Evolutionary conservation across 169 alveolate genomes (phyloP), one percentile per base, ranked within the genome.

Genomic region (Plasmodium ovale): DNA sequence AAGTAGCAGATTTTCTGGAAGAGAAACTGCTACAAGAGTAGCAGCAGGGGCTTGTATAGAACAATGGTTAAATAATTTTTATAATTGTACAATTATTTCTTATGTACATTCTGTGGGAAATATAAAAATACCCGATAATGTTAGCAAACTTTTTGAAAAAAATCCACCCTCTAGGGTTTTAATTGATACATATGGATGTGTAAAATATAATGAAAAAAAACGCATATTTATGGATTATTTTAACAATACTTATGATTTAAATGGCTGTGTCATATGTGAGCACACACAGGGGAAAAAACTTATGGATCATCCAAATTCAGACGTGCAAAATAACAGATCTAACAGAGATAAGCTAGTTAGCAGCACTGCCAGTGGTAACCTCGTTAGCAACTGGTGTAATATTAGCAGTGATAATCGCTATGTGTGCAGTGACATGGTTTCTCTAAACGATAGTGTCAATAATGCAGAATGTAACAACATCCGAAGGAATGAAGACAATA

Each of bases 31-130:
- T 5, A 73, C 73, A 35, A 44, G 72, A 37, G 87, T 73, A 12
- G 87, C 87, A 39, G 87, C 87, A 6, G 72, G 87, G 1, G 65
- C 87, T 58, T 73, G 87, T 42, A 73, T 73, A 23, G 87, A 59
- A 31, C 72, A 73, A 33, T 73, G 87, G 72, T 10, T 73, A 19
- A 12, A 58, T 3, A 73, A 16, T 58, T 73, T 19, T 58, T 73
- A 73, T 31, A 39, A 73, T 59, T 58, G 72, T 19, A 35, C 21
- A 10, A 59, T 73, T 31, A 23, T 73, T 73, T 58, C 68, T 58
- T 73, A 73, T 73, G 87, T 59, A 47, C 64, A 73, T 73, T 56
- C 72, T 23, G 87, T 73, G 0, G 87, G 87, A 35, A 37, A 44
- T 49, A 73, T 59, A 56, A 73, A 33, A 16, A 19, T 59, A 37